Percentiles rank a stretch among this genome's conserved stretches.
phyloP scores from a whole-genome alignment of 495 filamentous ascomycete genomes.

The Aspergillus kassunensis region DNA sequence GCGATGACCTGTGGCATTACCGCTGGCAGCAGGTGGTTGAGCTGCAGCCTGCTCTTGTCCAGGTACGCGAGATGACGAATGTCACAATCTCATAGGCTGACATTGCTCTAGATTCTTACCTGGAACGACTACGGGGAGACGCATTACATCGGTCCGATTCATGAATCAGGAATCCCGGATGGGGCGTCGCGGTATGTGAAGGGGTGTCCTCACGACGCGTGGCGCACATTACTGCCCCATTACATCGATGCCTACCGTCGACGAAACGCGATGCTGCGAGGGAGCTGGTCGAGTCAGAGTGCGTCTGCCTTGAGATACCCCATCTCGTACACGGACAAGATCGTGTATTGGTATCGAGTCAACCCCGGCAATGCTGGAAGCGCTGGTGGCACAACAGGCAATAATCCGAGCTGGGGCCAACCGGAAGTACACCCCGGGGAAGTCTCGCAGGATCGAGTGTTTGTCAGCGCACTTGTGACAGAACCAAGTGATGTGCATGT shows the following conservation, averaged over 20 bases:
- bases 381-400: conserved; percentile 36
- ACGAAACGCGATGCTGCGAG: conserved; percentile 29
- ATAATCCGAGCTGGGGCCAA: conserved; percentile 30
- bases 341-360: conserved; percentile 62
- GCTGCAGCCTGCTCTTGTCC: conserved; percentile 60
- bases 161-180: conserved; percentile 43
- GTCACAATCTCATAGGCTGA: neutral
- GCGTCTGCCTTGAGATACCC: neutral
- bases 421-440: conserved; percentile 19
- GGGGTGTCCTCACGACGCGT: conserved; percentile 50
- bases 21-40: conserved; percentile 67
- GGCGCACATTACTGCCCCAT: conserved; percentile 55
- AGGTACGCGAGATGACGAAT: conserved; percentile 36
- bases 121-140: conserved; percentile 81
- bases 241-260: conserved; percentile 63
- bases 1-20: conserved; percentile 68
- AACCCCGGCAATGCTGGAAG: conserved; percentile 35
- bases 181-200: conserved; percentile 49
- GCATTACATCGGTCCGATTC: conserved; percentile 65
- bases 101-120: conserved; percentile 36
- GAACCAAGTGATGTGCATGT: conserved; percentile 41
- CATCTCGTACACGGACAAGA: conserved; percentile 34
- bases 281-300: neutral
- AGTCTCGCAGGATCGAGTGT: conserved; percentile 33
- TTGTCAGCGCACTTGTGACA: conserved; percentile 27